Evolutionary conservation across 2,329 filamentous ascomycete species (phyloP).

Genomic region (Septoria linicola): DNA sequence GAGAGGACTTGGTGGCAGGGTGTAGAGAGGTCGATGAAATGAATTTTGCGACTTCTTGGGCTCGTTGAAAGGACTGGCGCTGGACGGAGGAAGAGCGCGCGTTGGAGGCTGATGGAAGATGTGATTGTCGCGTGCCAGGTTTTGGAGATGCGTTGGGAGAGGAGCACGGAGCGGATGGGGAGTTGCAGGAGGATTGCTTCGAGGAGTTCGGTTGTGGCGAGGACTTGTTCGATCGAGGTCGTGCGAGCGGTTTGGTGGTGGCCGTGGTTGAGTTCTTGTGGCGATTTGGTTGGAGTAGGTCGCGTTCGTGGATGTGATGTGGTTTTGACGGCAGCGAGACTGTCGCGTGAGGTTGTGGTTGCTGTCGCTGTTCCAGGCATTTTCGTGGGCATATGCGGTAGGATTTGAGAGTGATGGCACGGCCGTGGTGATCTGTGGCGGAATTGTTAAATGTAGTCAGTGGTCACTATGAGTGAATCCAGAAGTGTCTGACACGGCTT

Average conservation of each 20-base stretch:
- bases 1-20: constrained; percentile 5
- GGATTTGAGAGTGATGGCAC: too few relatives aligned
- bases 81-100: constrained; percentile 30
- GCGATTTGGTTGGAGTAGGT: too few relatives aligned
- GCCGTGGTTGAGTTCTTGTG: not conserved
- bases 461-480: too few relatives aligned
- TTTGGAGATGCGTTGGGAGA: constrained; percentile 26
- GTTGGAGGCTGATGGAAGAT: constrained; percentile 27
- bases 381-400: too few relatives aligned
- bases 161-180: constrained; percentile 25
- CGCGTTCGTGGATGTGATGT: too few relatives aligned
- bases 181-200: constrained; percentile 36
- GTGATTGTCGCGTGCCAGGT: constrained; percentile 25
- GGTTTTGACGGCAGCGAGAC: too few relatives aligned
- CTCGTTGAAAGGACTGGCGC: not conserved
- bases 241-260: not conserved
- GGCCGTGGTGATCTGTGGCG: too few relatives aligned
- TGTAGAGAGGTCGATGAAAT: constrained; percentile 2
- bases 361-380: too few relatives aligned
- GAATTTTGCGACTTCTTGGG: not conserved
- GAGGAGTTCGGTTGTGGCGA: constrained; percentile 33
- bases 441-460: too few relatives aligned
- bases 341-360: too few relatives aligned
- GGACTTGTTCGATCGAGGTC: constrained; percentile 1
- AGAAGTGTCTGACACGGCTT: too few relatives aligned